phyloP scores from a whole-genome alignment of 305 asterid species.

The Fraxinus dipetala region DNA sequence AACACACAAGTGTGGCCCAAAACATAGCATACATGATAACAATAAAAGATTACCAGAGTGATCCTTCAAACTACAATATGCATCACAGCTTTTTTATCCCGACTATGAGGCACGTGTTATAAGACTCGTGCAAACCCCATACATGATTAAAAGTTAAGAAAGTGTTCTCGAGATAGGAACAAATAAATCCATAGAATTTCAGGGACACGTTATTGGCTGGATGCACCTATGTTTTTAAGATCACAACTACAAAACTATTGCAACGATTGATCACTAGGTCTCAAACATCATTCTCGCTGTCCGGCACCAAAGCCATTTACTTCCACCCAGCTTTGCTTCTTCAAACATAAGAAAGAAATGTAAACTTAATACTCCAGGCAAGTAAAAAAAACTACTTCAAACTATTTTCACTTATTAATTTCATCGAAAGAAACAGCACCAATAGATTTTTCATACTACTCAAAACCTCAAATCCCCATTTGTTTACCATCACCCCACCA shows the following conservation, averaged over 20 bases:
- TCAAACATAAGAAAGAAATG: not conserved
- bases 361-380: conserved; percentile 10
- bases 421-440: conserved; percentile 14
- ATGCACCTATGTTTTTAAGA: not conserved
- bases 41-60: not conserved
- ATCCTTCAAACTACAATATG: not conserved
- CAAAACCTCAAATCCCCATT: not conserved
- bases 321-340: conserved; percentile 3
- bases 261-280: not conserved
- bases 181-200: not conserved
- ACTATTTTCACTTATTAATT: conserved; percentile 16
- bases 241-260: not conserved
- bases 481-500: conserved; percentile 10
- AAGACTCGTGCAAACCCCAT: conserved; percentile 2
- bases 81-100: not conserved
- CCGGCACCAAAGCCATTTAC: not conserved
- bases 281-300: conserved; percentile 4
- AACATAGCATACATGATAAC: conserved; percentile 3
- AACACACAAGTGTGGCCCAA: not conserved
- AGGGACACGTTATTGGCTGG: not conserved
- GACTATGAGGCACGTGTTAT: not conserved
- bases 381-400: not conserved
- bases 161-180: not conserved
- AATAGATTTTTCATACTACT: not conserved
- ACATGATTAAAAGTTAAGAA: not conserved